phyloP scores from a whole-genome alignment of 306 rosid species.

The Lupinus albus region DNA sequence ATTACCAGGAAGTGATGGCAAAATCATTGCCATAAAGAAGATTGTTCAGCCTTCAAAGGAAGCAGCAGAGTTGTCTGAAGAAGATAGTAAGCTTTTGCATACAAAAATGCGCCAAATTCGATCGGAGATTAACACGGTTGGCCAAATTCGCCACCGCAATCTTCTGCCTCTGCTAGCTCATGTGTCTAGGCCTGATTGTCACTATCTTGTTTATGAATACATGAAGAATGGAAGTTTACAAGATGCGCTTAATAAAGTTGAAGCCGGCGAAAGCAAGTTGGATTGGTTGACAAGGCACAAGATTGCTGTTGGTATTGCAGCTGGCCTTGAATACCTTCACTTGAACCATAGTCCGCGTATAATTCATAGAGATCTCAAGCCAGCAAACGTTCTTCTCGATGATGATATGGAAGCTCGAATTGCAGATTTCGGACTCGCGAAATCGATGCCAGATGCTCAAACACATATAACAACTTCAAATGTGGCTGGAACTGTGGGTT shows the following conservation, averaged over 20 bases:
- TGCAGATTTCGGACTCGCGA: slow-evolving; percentile 94
- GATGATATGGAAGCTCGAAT: slow-evolving; percentile 91
- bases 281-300: slow-evolving; percentile 74
- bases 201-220: slow-evolving; percentile 80
- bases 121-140: slow-evolving; percentile 85
- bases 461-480: slow-evolving; percentile 75
- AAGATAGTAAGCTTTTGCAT: slow-evolving; percentile 66
- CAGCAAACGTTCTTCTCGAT: slow-evolving; percentile 78
- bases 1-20: slow-evolving; percentile 70
- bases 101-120: slow-evolving; percentile 83
- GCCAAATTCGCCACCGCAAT: slow-evolving; percentile 83
- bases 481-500: slow-evolving; percentile 85
- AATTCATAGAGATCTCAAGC: slow-evolving; percentile 85
- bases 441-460: slow-evolving; percentile 71
- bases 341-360: slow-evolving; percentile 63
- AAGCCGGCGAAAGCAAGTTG: slow-evolving; percentile 48
- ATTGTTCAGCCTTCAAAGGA: slow-evolving; percentile 74
- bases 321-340: slow-evolving; percentile 94
- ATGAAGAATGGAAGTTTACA: slow-evolving; percentile 95
- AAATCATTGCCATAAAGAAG: slow-evolving; percentile 80
- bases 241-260: slow-evolving; percentile 46
- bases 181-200: slow-evolving; percentile 73
- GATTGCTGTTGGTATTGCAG: slow-evolving; percentile 70
- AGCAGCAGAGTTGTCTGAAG: slow-evolving; percentile 57
- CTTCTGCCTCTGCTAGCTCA: slow-evolving; percentile 84